Evolutionary conservation across 768 basidiomycete genomes (phyloP), one percentile per base, ranked within the genome.

Genomic region (Podaxis pistillaris): DNA sequence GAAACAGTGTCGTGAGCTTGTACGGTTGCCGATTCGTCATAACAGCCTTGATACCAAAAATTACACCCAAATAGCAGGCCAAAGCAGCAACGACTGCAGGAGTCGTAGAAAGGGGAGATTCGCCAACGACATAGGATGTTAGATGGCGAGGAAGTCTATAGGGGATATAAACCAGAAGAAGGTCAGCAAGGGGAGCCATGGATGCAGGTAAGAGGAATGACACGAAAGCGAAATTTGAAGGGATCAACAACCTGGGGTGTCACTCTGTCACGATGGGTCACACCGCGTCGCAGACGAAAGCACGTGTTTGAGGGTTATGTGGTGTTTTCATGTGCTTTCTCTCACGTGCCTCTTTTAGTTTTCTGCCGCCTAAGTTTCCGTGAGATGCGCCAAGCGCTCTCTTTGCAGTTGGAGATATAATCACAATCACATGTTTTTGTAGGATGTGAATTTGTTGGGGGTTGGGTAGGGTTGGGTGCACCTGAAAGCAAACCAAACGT

Each of bases 1-100:
- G 93, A 79, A 98, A 98, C 61, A 94, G 82, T 62, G 82, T 74
- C 64, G 88, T 93, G 70, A 97, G 87, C 77, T 87, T 90, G 69
- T 83, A 81, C 8, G 94, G 82, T 68, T 83, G 78, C 54, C 82
- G 81, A 72, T 84, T 84, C 81, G 83, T 91, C 96, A 98, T 97
- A 69, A 91, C 73, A 67, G 86, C 87, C 72, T 88, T 87, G 38
- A 90, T 83, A 66, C 90, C 86, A 71, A 98, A 98, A 71, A 99
- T 88, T 79, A 89, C 78, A 75, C 84, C 87, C 68, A 99, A 87
- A 81, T 99, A 99, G 61, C 84, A 82, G 33, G 75, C 83, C 65
- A 99, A 83, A 13, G 90, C 78, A 33, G 83, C 76, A 36, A 85
- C 72, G 59, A 98, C 96, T 66, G 83, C 82, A 63, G 86, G 82